Evolutionary conservation across 495 filamentous ascomycete genomes (phyloP), one percentile per base, ranked within the genome.

Genomic region (Glutinoglossum americanum): DNA sequence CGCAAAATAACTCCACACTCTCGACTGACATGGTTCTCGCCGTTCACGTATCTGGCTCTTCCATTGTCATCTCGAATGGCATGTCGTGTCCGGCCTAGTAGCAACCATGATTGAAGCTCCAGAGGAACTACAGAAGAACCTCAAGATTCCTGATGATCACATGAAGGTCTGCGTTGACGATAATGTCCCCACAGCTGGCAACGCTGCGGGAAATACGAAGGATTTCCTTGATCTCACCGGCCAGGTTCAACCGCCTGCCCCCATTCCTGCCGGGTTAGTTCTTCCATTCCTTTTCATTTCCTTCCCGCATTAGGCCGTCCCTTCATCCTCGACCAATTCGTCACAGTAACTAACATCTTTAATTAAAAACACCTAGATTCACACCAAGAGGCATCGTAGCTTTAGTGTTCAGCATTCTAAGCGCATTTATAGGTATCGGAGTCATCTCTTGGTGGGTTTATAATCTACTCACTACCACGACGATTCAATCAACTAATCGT

Each of bases 61-160:
- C 66, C 86, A 92, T 65, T 89, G 86, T 69, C 84, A 87, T 67
- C 74, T 87, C 28, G 84, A 87, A 71, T 89, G 84, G 82, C 85
- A 89, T 64, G 75, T 87, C 45, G 80, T 76, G 60, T 79, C 78
- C 63, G 86, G 86, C 25, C 73, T 92, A 23, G 78, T 77, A 1
- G 81, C 79, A 17, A 84, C 78, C 9, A 70, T 90, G 30, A 77
- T 92, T 63, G 85, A 89, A 68, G 77, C 75, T 0, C 85, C 85
- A 0, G 69, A 76, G 15, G 69, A 72, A 9, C 47, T 92, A 0
- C 87, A 90, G 64, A 61, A 74, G 39, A 70, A 68, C 0, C 57
- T 86, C 26, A 66, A 66, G 0, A 79, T 92, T 27, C 85, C 87
- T 0, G 61, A 75, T 26, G 68, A 82, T 58, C 84, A 89, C 58